Percentiles rank a stretch among this genome's conserved stretches.
phyloP scores from a whole-genome alignment of 2,329 filamentous ascomycete species.

The Colletotrichum costaricense region DNA sequence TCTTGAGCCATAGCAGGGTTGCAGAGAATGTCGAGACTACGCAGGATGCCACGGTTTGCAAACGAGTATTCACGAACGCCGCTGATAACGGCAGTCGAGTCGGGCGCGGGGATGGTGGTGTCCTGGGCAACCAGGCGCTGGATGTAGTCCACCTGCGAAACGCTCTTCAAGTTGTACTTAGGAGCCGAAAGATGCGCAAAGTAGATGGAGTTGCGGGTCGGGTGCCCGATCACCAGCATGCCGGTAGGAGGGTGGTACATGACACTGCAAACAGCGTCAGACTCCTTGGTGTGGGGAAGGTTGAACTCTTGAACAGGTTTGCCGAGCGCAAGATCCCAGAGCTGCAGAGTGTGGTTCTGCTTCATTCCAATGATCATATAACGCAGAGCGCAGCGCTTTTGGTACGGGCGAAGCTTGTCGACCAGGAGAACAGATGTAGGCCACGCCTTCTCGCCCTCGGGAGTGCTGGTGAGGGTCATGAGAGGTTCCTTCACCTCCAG shows the following conservation, averaged over 20 bases:
- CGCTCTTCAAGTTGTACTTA: slow-evolving; percentile 84
- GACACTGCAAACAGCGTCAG: slow-evolving; percentile 97
- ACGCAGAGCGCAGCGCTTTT: slow-evolving; percentile 87
- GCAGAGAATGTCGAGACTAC: slow-evolving; percentile 90
- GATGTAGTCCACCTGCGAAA: slow-evolving; percentile 91
- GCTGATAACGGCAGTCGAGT: slow-evolving; percentile 97
- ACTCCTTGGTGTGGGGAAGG: slow-evolving; percentile 94
- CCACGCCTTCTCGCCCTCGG: slow-evolving; percentile 92
- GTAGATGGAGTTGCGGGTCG: slow-evolving; percentile 96
- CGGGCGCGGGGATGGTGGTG: slow-evolving; percentile 80
- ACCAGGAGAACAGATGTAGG: slow-evolving; percentile 96
- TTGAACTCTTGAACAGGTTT: slow-evolving; percentile 98
- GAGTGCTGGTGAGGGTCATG: slow-evolving; percentile 87
- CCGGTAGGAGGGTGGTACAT: slow-evolving; percentile 92
- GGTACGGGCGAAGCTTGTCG: slow-evolving; percentile 94
- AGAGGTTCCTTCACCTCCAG: slow-evolving; percentile 88
- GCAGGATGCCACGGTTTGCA: slow-evolving; percentile 83
- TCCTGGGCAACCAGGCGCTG: slow-evolving; percentile 81
- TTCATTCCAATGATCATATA: slow-evolving; percentile 99
- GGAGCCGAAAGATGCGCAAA: slow-evolving; percentile 96
- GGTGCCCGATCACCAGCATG: slow-evolving; percentile 94
- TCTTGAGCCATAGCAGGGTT: slow-evolving; percentile 73
- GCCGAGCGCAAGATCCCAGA: slow-evolving; percentile 95
- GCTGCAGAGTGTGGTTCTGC: slow-evolving; percentile 97
- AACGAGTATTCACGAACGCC: slow-evolving; percentile 97